Base-by-base conservation (phyloP, 495 filamentous ascomycete species). In the Bombardia bombarda region DNA sequence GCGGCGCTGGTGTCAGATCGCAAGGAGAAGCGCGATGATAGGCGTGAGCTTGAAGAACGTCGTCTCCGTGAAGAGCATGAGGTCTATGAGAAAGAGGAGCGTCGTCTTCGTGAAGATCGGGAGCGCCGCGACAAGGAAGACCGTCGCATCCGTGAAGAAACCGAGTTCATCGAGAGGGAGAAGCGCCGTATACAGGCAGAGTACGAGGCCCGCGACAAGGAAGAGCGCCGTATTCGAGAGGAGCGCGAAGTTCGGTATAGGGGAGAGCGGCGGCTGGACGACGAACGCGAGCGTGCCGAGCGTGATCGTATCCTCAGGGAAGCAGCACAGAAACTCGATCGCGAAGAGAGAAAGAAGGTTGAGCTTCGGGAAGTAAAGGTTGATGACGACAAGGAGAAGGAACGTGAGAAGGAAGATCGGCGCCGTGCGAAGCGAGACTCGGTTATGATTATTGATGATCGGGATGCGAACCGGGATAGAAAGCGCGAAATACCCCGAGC, bases 401-500 rank as follows among this genome's bases (percentile, higher is more conserved):
- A 52, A 37, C 47, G 42, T 9, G 44, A 56, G 13, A 49, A 56
- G 6, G 56, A 57, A 21, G 53, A 51, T 16, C 44, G 43, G 13
- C 44, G 55, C 3, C 47, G 49, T 16, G 17, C 36, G 22, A 53
- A 56, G 31, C 52, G 43, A 6, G 50, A 58, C 1, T 22, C 30
- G 20, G 52, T 53, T 18, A 51, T n/a, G 23, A 36, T 58, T 7
- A 31, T 56, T 12, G 38, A 61, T 28, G 55, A 51, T 30, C 65
- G 64, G 4, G 65, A 61, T 2, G 63, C 66, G 28, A 33, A 2
- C 28, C 40, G 28, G 14, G 41, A 19, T n/a, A 7, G n/a, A 5
- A 34, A 43, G 32, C 31, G 14, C 14, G 38, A 40, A 2, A 47
- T 50, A 32, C 54, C 45, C 16, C 55, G 43, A 42, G 31, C 21